Percentiles rank a stretch among this genome's conserved stretches.
phyloP scores from a whole-genome alignment of 1,284 basidiomycete genomes.

The Boletus nobilissimus region DNA sequence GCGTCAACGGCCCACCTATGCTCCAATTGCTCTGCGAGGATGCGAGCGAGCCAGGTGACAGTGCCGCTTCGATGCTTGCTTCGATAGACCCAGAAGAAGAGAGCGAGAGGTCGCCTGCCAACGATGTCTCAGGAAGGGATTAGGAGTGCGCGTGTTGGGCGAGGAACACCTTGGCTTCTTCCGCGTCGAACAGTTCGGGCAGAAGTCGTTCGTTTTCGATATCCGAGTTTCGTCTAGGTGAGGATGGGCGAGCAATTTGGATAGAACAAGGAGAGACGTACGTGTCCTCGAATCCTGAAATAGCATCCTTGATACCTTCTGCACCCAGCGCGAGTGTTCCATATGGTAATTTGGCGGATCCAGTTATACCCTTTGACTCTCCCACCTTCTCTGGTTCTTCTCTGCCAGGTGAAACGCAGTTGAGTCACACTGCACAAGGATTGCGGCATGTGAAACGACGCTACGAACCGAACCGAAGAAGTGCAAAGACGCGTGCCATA shows the following conservation, averaged over 20 bases:
- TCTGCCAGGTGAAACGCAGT: slow-evolving; percentile 52
- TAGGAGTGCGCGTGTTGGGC: slow-evolving; percentile 56
- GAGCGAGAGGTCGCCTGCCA: slow-evolving; percentile 56
- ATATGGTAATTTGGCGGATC: slow-evolving; percentile 83
- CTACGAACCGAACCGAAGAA: slow-evolving; percentile 87
- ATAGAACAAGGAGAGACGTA: slow-evolving; percentile 56
- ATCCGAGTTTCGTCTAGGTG: slow-evolving; percentile 89
- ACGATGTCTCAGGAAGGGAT: slow-evolving; percentile 61
- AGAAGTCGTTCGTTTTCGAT: slow-evolving; percentile 99
- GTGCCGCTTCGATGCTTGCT: slow-evolving; percentile 57
- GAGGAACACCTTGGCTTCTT: slow-evolving; percentile 69
- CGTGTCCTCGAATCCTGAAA: slow-evolving; percentile 96
- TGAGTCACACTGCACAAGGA: not conserved
- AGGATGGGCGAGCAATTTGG: slow-evolving; percentile 2
- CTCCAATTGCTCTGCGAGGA: slow-evolving; percentile 41
- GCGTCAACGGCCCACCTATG: slow-evolving; percentile 34
- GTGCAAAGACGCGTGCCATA: slow-evolving; percentile 95
- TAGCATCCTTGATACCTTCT: slow-evolving; percentile 96
- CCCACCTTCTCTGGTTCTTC: slow-evolving; percentile 99
- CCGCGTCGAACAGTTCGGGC: slow-evolving; percentile 92
- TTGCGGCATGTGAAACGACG: not conserved
- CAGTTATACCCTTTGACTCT: slow-evolving; percentile 92
- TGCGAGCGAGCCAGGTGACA: slow-evolving; percentile 54
- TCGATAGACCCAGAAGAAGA: slow-evolving; percentile 57
- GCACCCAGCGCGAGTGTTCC: slow-evolving; percentile 90